Evolutionary conservation across 371 early-diverging fungal genomes (phyloP).

Genomic region (Vittaforma corneae): DNA sequence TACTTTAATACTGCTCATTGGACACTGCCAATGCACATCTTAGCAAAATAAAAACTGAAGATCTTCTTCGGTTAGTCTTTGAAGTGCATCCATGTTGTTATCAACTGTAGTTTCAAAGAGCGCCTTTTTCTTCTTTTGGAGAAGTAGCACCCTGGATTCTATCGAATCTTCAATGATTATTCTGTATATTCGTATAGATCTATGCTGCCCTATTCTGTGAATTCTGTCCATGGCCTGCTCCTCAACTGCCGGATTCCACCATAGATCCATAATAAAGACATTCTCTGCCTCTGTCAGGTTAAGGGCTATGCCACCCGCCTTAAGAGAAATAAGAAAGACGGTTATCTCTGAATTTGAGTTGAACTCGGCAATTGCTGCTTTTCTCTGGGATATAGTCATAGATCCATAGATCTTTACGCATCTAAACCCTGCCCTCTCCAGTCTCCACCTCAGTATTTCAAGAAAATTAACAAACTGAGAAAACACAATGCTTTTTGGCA

Average conservation of each 20-base stretch:
- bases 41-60: slow-evolving; percentile 37
- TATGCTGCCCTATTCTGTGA: slow-evolving; percentile 71
- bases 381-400: slow-evolving; percentile 72
- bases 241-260: slow-evolving; percentile 85
- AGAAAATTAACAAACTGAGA: slow-evolving; percentile 81
- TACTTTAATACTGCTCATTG: neutral
- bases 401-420: slow-evolving; percentile 81
- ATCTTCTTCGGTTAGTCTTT: slow-evolving; percentile 39
- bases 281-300: slow-evolving; percentile 81
- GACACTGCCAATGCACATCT: neutral
- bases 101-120: slow-evolving; percentile 80
- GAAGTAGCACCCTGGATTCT: slow-evolving; percentile 74
- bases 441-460: slow-evolving; percentile 78
- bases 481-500: slow-evolving; percentile 73
- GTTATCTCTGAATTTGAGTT: slow-evolving; percentile 64
- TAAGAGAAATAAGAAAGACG: slow-evolving; percentile 69
- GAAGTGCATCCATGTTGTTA: slow-evolving; percentile 52
- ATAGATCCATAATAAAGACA: slow-evolving; percentile 72
- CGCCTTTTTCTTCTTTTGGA: slow-evolving; percentile 83
- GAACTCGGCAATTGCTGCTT: slow-evolving; percentile 66
- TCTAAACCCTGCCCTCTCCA: slow-evolving; percentile 76
- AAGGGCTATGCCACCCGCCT: slow-evolving; percentile 85
- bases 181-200: slow-evolving; percentile 54
- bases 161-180: slow-evolving; percentile 84
- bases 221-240: slow-evolving; percentile 74